Evolutionary conservation across 1,139 yeast species (phyloP).

Genomic region (Taphrina sp.): DNA sequence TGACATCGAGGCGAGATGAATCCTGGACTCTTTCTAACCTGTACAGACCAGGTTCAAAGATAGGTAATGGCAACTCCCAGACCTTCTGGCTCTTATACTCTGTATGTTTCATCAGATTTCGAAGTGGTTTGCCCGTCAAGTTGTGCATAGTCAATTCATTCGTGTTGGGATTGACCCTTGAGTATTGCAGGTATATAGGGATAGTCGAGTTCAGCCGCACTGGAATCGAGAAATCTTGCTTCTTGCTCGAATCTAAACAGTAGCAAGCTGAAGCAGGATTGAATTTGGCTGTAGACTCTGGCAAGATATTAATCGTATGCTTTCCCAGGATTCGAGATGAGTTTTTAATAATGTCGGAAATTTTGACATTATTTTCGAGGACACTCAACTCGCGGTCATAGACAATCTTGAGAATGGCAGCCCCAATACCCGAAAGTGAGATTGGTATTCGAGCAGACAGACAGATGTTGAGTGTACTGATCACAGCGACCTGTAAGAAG

Average conservation of each 20-base stretch:
- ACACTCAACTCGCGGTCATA: constrained; percentile 66
- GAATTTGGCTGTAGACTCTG: constrained; percentile 83
- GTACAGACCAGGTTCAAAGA: constrained; percentile 70
- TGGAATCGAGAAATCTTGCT: constrained; percentile 53
- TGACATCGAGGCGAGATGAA: constrained; percentile 59
- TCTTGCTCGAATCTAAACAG: constrained; percentile 53
- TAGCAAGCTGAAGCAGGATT: constrained; percentile 69
- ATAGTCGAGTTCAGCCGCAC: constrained; percentile 79
- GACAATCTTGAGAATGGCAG: constrained; percentile 51
- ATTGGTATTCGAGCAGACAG: constrained; percentile 45
- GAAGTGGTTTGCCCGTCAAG: constrained; percentile 59
- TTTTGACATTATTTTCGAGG: constrained; percentile 53
- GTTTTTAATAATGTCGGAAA: constrained; percentile 54
- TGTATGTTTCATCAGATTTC: constrained; percentile 45
- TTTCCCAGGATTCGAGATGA: constrained; percentile 79
- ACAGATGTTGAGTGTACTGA: constrained; percentile 47
- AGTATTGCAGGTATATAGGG: constrained; percentile 65
- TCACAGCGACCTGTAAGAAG: constrained; percentile 44
- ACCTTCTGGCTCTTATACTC: constrained; percentile 42
- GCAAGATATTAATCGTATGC: constrained; percentile 80
- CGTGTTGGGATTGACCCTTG: constrained; percentile 59
- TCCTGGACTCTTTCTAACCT: constrained; percentile 66
- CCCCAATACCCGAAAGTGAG: constrained; percentile 54
- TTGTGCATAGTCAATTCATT: constrained; percentile 53
- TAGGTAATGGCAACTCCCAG: constrained; percentile 49